A percentile compares a stretch with the other conserved stretches of the same genome.
Conservation (phyloP, 2,329 filamentous ascomycete genomes). For the Botrytis paeoniae region DNA sequence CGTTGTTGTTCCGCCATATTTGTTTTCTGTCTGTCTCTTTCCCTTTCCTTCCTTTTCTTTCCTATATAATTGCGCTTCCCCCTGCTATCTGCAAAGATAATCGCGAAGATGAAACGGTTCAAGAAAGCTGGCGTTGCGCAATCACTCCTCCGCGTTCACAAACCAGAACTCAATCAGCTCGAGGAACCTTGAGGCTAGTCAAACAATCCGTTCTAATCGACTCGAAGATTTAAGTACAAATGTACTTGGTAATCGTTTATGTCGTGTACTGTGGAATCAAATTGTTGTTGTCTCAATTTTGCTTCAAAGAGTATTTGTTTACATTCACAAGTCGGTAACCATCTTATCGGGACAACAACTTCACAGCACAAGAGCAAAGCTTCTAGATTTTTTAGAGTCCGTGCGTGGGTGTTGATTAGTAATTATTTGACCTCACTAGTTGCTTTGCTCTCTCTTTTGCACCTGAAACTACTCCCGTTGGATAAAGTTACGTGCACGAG, state of each 20-base stretch:
- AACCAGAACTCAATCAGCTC: not conserved
- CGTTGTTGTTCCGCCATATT: slow-evolving; percentile 50
- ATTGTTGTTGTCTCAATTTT: not conserved
- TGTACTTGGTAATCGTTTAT: not conserved
- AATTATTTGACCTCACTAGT: not conserved
- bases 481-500: not conserved
- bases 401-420: not conserved
- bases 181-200: not conserved
- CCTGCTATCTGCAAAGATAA: not conserved
- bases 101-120: not conserved
- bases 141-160: not conserved
- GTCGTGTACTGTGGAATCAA: not conserved
- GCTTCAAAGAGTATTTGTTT: not conserved
- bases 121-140: not conserved
- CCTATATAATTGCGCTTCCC: no score
- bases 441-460: not conserved
- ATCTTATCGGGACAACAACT: not conserved
- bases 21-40: not conserved
- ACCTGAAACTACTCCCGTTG: not conserved
- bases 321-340: not conserved
- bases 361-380: not conserved
- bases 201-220: not conserved
- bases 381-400: not conserved
- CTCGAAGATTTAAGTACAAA: not conserved
- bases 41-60: not conserved